These are phyloP conservation scores for Solanum hybrid DNA, from an alignment of 305 asterid species.

Conservation along the genomic window DNA sequence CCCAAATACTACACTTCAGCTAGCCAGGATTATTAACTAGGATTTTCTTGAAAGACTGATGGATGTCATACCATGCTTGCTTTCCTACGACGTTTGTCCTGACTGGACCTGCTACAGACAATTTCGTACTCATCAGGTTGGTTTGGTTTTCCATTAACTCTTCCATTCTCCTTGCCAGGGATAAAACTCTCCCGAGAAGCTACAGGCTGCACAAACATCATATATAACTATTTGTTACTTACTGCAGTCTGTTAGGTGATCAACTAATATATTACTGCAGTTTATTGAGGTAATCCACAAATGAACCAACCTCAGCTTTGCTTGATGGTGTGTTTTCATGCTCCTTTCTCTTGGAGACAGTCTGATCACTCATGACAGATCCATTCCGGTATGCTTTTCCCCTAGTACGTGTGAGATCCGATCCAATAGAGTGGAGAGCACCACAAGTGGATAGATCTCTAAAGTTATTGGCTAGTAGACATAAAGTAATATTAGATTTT, in stretches of 20 bases:
- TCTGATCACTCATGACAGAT: slow-evolving; percentile 48
- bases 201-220: slow-evolving; percentile 48
- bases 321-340: slow-evolving; percentile 64
- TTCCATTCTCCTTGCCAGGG: slow-evolving; percentile 39
- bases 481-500: not conserved
- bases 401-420: slow-evolving; percentile 71
- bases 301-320: slow-evolving; percentile 47
- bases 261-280: not conserved
- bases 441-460: slow-evolving; percentile 78
- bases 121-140: slow-evolving; percentile 29
- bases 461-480: slow-evolving; percentile 27
- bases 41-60: not conserved
- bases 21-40: not conserved
- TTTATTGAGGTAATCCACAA: not conserved
- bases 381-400: slow-evolving; percentile 33
- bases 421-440: slow-evolving; percentile 76
- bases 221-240: not conserved
- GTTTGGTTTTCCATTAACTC: slow-evolving; percentile 20
- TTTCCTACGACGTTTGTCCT: slow-evolving; percentile 62
- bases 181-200: slow-evolving; percentile 74
- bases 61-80: slow-evolving; percentile 63
- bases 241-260: not conserved
- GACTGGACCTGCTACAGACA: slow-evolving; percentile 48
- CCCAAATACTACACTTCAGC: not conserved
- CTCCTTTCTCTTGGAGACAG: slow-evolving; percentile 35